Conservation (phyloP, 805 yeast species). For the Zygosaccharomyces bailii region DNA sequence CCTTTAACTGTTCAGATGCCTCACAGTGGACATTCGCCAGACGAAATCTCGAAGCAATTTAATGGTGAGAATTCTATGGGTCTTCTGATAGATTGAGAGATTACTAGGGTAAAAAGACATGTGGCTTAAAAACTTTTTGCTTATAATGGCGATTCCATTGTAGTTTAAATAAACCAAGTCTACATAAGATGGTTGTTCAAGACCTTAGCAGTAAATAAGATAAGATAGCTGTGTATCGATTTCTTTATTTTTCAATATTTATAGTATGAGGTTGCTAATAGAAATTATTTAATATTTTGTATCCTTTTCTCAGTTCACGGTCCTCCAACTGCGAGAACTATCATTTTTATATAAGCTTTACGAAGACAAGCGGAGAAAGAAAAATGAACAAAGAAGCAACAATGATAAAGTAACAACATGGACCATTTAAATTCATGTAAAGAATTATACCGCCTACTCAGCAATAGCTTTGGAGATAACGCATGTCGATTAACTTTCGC, state of each 20-base stretch:
- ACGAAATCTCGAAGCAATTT: slow-evolving; percentile 6
- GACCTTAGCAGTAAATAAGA: no score
- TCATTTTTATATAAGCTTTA: no score
- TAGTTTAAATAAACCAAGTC: no score
- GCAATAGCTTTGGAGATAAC: slow-evolving; percentile 1
- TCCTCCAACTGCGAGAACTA: no score
- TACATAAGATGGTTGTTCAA: no score
- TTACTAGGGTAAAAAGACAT: not conserved
- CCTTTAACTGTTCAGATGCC: slow-evolving; percentile 12
- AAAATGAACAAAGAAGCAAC: not conserved
- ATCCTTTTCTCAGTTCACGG: no score
- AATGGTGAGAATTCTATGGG: slow-evolving; percentile 3
- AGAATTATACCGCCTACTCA: slow-evolving; percentile 18
- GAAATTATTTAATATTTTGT: no score
- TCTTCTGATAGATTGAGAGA: slow-evolving; percentile 2
- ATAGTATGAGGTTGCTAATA: no score
- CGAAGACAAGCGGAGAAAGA: not conserved
- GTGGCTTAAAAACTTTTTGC: not conserved
- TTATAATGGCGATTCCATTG: no score
- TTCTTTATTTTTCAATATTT: no score
- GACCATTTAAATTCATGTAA: slow-evolving; percentile 15
- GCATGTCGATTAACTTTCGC: slow-evolving; percentile 19
- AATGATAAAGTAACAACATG: no score
- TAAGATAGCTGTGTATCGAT: no score
- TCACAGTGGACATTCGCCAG: slow-evolving; percentile 2